phyloP scores from a whole-genome alignment of 2,329 filamentous ascomycete genomes.

The Leptographium radiaticola region DNA sequence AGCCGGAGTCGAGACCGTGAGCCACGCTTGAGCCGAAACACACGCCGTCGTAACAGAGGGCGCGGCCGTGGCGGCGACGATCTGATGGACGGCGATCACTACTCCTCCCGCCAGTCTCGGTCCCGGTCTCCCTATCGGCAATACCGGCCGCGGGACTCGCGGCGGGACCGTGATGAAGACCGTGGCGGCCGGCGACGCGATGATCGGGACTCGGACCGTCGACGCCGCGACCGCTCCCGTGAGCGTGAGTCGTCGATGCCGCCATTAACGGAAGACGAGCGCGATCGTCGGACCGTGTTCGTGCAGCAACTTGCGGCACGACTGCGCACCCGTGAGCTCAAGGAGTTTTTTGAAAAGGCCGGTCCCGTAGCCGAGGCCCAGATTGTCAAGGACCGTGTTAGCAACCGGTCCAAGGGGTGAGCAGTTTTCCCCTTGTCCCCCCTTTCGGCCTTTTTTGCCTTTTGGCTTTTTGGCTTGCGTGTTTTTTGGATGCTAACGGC shows the following conservation, averaged over 20 bases:
- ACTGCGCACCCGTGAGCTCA: slow-evolving; percentile 81
- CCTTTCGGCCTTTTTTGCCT: neutral
- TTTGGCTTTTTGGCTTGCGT: neutral
- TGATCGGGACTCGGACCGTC: neutral
- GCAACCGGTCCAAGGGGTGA: slow-evolving; percentile 93
- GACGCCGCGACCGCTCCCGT: slow-evolving; percentile 13
- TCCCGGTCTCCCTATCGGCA: slow-evolving; percentile 58
- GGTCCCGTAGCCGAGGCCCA: slow-evolving; percentile 93
- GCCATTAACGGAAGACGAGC: slow-evolving; percentile 76
- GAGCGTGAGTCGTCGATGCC: slow-evolving; percentile 46
- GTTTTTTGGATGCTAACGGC: slow-evolving; percentile 1
- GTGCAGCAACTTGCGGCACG: slow-evolving; percentile 96
- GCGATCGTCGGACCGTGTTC: slow-evolving; percentile 92
- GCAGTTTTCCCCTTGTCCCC: slow-evolving; percentile 17
- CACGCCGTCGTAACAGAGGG: slow-evolving; percentile 42
- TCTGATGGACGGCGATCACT: slow-evolving; percentile 10
- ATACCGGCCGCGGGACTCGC: slow-evolving; percentile 39
- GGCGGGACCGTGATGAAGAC: slow-evolving; percentile 27
- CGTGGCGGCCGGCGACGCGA: neutral
- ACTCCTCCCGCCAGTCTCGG: slow-evolving; percentile 43
- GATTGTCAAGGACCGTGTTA: slow-evolving; percentile 96
- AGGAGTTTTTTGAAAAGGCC: slow-evolving; percentile 89
- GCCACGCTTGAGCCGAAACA: slow-evolving; percentile 48
- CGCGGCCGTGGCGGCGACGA: slow-evolving; percentile 18
- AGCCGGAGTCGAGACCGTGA: slow-evolving; percentile 70